phyloP scores from a whole-genome alignment of 2,329 filamentous ascomycete genomes.

The Aspergillus sp. region DNA sequence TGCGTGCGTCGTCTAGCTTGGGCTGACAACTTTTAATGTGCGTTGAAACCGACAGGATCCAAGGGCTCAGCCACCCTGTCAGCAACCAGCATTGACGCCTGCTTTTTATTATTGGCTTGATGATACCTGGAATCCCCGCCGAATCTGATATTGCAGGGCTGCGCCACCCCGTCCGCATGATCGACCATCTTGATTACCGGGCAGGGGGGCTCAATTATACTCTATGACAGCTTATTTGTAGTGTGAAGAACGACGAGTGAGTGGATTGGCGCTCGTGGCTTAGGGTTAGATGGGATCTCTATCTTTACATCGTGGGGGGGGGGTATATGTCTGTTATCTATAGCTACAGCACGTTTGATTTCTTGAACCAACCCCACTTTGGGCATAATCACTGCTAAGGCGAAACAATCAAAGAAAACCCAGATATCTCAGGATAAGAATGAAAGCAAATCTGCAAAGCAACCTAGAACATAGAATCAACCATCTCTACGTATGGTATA shows the following conservation, averaged over 20 bases:
- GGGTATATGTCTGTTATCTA: not conserved
- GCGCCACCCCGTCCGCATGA: conserved; percentile 7
- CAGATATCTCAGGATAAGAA: too few species aligned
- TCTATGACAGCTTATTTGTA: not conserved
- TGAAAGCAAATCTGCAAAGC: too few species aligned
- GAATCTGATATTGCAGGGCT: conserved; percentile 8
- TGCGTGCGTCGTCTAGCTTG: too few species aligned
- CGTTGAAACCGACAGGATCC: not conserved
- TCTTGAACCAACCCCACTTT: not conserved
- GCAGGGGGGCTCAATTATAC: not conserved
- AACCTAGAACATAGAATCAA: too few species aligned
- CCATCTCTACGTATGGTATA: too few species aligned
- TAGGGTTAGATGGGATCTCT: not conserved
- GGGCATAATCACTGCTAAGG: too few species aligned
- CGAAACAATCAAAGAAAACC: too few species aligned
- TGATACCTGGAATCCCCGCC: conserved; percentile 1
- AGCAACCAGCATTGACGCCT: not conserved
- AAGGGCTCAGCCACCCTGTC: not conserved
- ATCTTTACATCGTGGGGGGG: not conserved
- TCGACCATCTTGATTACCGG: conserved; percentile 5
- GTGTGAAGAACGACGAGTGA: not conserved
- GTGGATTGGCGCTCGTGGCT: not conserved
- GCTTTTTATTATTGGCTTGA: conserved; percentile 2
- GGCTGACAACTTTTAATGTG: not conserved
- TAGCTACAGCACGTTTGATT: not conserved